Base-by-base conservation (phyloP, 768 basidiomycete genomes). In the Lentinula sp. region DNA sequence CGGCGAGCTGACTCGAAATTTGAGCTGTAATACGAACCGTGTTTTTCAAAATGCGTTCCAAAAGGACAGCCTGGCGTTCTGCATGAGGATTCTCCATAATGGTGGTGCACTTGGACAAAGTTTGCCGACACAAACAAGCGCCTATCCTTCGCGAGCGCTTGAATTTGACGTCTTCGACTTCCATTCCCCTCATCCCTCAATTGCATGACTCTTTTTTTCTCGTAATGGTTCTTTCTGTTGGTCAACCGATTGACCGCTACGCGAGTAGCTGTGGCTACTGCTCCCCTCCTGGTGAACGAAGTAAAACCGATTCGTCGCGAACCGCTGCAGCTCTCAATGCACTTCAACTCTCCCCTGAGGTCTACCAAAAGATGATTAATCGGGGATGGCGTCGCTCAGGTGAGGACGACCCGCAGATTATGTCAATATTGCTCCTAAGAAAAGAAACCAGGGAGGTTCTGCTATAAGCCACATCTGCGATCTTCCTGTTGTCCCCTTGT, bases 1-100 rank as follows among this genome's bases (percentile, higher is more conserved):
- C 55, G 31, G 31, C 34, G 61, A 46, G 32, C 52, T 39, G 18
- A 6, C 34, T 1, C 61, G 32, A 31, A 32, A 53, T 10, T 4
- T n/a, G 34, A 57, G 34, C 9, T 40, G 21, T 43, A 45, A 43
- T 8, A 78, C 87, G 64, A 63, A 94, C 94, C 5, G 90, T 84
- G 65, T 93, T 96, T 75, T 95, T 95, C 28, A 93, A 76, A 67
- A 98, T 95, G 31, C 95, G 84, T 66, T 96, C 92, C 3, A 97
- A 80, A 18, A 96, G 82, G 50, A 95, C 87, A 35, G 91, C 93
- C 70, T 98, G 95, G 46, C 91, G 82, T 73, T 95, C 93, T 55
- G 92, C 91, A 66, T 98, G 94, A 21, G 95, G 95, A 71, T 96
- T 96, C 74, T 97, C 93, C 95, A 97, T 96, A 59, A 43, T 62